phyloP scores from a whole-genome alignment of 345 rosid genomes.

The Lepidium aucheri region DNA sequence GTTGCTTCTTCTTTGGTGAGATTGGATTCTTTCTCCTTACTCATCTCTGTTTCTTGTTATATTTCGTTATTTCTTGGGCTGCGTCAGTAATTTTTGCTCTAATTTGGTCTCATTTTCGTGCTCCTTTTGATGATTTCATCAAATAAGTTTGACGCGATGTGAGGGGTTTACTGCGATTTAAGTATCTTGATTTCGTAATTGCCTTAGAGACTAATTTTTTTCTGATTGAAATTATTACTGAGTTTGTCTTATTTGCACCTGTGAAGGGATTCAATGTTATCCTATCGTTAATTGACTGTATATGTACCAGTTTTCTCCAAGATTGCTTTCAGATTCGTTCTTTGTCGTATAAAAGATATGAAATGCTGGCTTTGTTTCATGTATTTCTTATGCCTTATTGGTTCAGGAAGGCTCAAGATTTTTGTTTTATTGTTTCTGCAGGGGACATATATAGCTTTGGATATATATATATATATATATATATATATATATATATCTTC shows the following conservation, averaged over 20 bases:
- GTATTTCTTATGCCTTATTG: background rate
- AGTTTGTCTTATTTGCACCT: background rate
- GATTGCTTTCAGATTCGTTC: background rate
- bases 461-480: no score
- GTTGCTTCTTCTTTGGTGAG: constrained; percentile 2
- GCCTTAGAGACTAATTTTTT: background rate
- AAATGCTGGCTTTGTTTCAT: background rate
- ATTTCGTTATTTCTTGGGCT: background rate
- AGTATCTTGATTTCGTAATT: background rate
- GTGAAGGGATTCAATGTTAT: background rate
- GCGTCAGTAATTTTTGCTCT: no score
- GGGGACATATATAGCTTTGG: background rate
- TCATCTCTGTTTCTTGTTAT: background rate
- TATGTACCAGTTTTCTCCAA: background rate
- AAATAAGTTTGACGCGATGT: background rate
- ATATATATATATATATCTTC: no score
- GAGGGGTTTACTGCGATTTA: background rate
- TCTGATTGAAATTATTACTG: background rate
- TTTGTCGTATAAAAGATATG: background rate
- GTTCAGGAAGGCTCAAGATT: background rate
- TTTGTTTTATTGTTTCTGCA: background rate
- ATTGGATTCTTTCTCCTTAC: background rate
- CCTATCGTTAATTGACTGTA: background rate
- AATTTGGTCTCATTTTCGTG: background rate
- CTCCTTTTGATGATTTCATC: background rate